Evolutionary conservation across 352 stramenopile species (phyloP), one percentile per base, ranked within the genome.

Genomic region (Discostella stelligera): DNA sequence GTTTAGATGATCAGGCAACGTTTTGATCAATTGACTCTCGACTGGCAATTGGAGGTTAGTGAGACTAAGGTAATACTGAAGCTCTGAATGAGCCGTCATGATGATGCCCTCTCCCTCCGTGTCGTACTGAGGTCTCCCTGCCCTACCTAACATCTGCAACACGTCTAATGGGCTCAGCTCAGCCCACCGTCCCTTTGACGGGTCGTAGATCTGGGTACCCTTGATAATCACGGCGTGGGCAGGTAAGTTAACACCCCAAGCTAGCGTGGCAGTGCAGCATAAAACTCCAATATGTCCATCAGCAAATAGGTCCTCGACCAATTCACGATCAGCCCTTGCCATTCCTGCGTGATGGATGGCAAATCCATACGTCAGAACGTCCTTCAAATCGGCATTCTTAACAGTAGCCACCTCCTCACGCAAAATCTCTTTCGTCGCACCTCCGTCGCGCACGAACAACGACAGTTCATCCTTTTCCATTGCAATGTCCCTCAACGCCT

Each of bases 161-260:
- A 99, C 97, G 83, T 99, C 98, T 37, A 99, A 88, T 7, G 97
- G 96, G 74, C 94, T 98, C 11, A 99, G 79, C 80, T 99, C 97
- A 21, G 96, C 97, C 97, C 97, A 99, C 20, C 96, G 89, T 16
- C 97, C 96, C 71, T 98, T 96, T 59, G 98, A 96, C 3, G 97
- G 97, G 72, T 98, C 98, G 89, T 99, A 99, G 76, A 99, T 98
- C 80, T 99, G 97, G 27, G 98, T 99, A n/a, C 98, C 98, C 88
- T 99, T 99, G 81, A 99, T 99, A 74, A 99, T 99, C 14, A 99
- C 98, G 4, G 97, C 98, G 86, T 99, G 97, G 0, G 97, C 97
- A 5, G 98, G 98, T 54, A 99, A 85, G 83, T 99, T 99, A 20
- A 99, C 97, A 86, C 98, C 98, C 98, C 98, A 99, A 0, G 98